Evolutionary conservation across 169 alveolate genomes (phyloP).

Genomic region (Plasmodium coatneyi): DNA sequence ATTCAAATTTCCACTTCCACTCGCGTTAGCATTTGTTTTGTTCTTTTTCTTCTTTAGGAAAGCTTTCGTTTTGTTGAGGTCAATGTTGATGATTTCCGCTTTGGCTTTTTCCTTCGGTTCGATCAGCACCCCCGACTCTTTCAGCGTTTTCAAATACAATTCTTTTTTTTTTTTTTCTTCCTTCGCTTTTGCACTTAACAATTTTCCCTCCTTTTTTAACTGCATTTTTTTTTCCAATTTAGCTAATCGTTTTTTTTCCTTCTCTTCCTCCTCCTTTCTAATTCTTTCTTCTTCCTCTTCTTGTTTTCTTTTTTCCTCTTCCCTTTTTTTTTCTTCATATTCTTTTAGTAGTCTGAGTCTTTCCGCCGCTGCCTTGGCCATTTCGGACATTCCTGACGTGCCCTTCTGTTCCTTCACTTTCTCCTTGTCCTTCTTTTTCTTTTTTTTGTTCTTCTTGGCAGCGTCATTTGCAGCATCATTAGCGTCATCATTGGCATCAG

Average conservation of each 20-base stretch:
- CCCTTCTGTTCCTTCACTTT: slow-evolving; percentile 56
- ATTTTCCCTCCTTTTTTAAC: slow-evolving; percentile 87
- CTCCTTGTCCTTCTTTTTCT: slow-evolving; percentile 78
- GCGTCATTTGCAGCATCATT: slow-evolving; percentile 12
- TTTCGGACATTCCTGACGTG: slow-evolving; percentile 78
- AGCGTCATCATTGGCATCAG: background rate
- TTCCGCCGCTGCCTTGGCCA: slow-evolving; percentile 89
- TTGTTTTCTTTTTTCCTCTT: slow-evolving; percentile 83
- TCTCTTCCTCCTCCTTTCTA: slow-evolving; percentile 85
- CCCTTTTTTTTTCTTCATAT: slow-evolving; percentile 67
- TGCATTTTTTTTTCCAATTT: slow-evolving; percentile 87
- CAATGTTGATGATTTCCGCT: slow-evolving; percentile 51
- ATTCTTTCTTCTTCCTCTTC: slow-evolving; percentile 86
- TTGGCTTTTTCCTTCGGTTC: slow-evolving; percentile 73
- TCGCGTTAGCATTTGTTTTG: background rate
- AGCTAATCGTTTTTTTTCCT: slow-evolving; percentile 85
- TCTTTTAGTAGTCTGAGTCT: slow-evolving; percentile 82
- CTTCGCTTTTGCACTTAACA: slow-evolving; percentile 85
- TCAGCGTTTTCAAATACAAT: slow-evolving; percentile 83
- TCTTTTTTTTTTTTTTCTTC: slow-evolving; percentile 84
- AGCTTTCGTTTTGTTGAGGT: slow-evolving; percentile 36
- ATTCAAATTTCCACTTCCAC: background rate
- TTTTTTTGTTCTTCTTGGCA: slow-evolving; percentile 74
- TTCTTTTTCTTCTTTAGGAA: slow-evolving; percentile 60
- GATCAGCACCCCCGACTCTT: slow-evolving; percentile 76